These are phyloP conservation scores for Tulasnella sp. DNA, from an alignment of 768 basidiomycete genomes.

Conservation along the genomic window DNA sequence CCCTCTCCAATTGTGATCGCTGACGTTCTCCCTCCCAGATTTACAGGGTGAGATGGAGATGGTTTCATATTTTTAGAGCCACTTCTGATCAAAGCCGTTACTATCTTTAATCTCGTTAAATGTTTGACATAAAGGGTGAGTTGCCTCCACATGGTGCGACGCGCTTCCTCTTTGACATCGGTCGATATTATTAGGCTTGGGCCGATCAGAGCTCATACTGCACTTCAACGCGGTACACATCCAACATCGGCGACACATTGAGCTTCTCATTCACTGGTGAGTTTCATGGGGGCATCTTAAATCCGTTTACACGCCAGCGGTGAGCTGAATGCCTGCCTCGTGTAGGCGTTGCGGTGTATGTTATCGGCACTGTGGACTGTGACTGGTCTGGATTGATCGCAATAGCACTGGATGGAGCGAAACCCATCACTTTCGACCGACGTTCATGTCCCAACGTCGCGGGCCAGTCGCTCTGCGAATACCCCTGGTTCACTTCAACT, in stretches of 20 bases:
- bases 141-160: not conserved
- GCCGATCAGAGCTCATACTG: not conserved
- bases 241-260: not conserved
- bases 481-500: conserved; percentile 1
- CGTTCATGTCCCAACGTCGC: not conserved
- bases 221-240: not conserved
- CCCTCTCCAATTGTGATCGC: too few relatives aligned
- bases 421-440: not conserved
- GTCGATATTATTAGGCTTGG: not conserved
- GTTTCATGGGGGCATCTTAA: not conserved
- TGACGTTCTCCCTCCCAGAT: too few relatives aligned
- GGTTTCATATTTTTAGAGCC: not conserved
- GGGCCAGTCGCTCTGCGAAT: not conserved
- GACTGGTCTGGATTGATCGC: conserved; percentile 7
- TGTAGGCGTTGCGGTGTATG: not conserved
- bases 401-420: not conserved
- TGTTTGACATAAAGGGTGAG: not conserved
- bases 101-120: not conserved
- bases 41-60: not conserved
- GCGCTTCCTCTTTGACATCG: not conserved
- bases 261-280: not conserved
- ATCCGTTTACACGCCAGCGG: not conserved
- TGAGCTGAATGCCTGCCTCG: not conserved
- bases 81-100: too few relatives aligned
- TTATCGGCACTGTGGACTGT: conserved; percentile 6